Base-by-base conservation (phyloP, 768 basidiomycete genomes). In the Tylopilus felleus region DNA sequence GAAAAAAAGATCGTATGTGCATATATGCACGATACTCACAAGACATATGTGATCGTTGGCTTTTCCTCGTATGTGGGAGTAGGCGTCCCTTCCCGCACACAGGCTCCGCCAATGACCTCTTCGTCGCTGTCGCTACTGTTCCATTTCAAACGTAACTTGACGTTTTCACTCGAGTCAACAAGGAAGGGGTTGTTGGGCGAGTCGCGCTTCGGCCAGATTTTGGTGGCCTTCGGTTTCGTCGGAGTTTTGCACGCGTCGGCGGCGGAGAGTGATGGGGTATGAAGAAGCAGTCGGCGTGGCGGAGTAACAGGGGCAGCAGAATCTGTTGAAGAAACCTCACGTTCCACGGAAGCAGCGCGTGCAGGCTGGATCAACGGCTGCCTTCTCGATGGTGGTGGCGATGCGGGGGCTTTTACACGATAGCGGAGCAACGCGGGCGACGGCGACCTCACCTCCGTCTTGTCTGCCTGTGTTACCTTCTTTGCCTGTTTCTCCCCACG, bases 101-200 rank as follows among this genome's bases (percentile, higher is more conserved):
- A 66, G 62, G 61, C 65, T 57, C 61, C 67, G 49, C 62, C n/a
- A n/a, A n/a, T 70, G 27, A 70, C 65, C 0, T 68, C 67, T 10
- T 71, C 72, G 10, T 71, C 70, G 8, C 72, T 69, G 7, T 75
- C 74, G 12, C 62, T 62, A 21, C 68, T 68, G 27, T 68, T 70
- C 68, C 69, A 70, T 40, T 60, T 66, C 4, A 65, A 57, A 39
- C 39, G 49, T 29, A 35, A 44, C 33, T 52, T 41, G 35, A 53
- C 65, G 12, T 65, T 62, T 38, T 65, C 59, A 17, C 56, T 43
- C 13, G 63, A 58, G 1, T 77, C 77, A 23, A 70, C 73, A 13
- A 89, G 74, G 74, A 90, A 89, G 0, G 88, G 87, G 53, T 89
- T 89, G 56, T 84, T 77, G 1, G 85, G 86, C 4, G 86, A 85